Conservation (phyloP, 2,329 filamentous ascomycete species). For the Nothopassalora personata region DNA sequence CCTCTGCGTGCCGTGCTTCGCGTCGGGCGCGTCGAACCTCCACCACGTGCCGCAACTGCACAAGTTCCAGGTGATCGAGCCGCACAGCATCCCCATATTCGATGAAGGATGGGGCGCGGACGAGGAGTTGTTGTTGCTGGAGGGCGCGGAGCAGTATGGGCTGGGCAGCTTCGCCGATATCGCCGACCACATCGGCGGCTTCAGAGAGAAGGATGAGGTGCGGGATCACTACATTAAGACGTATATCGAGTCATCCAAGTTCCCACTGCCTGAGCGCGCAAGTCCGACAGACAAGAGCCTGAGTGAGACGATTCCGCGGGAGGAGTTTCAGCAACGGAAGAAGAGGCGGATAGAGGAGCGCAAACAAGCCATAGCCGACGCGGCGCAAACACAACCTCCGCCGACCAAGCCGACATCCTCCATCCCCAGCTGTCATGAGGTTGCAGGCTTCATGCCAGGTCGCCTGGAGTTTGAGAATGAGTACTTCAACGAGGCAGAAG, state of each 20-base stretch:
- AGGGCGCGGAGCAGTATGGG: slow-evolving; percentile 93
- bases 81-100: slow-evolving; percentile 97
- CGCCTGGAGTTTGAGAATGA: slow-evolving; percentile 96
- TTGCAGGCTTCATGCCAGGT: slow-evolving; percentile 97
- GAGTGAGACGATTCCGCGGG: slow-evolving; percentile 73
- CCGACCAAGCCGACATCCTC: slow-evolving; percentile 86
- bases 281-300: slow-evolving; percentile 75
- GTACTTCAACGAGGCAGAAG: slow-evolving; percentile 95
- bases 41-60: slow-evolving; percentile 84
- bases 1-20: slow-evolving; percentile 91
- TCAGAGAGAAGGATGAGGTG: slow-evolving; percentile 89
- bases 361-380: slow-evolving; percentile 79
- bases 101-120: slow-evolving; percentile 94
- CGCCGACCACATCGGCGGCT: slow-evolving; percentile 95
- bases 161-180: slow-evolving; percentile 97
- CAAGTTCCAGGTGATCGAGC: slow-evolving; percentile 89
- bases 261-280: slow-evolving; percentile 81
- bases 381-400: slow-evolving; percentile 77
- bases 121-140: slow-evolving; percentile 86
- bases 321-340: slow-evolving; percentile 89
- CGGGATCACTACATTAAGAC: slow-evolving; percentile 87
- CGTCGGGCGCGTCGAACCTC: slow-evolving; percentile 71
- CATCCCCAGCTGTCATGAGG: slow-evolving; percentile 93
- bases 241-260: slow-evolving; percentile 75
- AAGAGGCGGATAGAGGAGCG: slow-evolving; percentile 88